Evolutionary conservation across 2,329 filamentous ascomycete genomes (phyloP).

Genomic region (Elsinoe necatrix): DNA sequence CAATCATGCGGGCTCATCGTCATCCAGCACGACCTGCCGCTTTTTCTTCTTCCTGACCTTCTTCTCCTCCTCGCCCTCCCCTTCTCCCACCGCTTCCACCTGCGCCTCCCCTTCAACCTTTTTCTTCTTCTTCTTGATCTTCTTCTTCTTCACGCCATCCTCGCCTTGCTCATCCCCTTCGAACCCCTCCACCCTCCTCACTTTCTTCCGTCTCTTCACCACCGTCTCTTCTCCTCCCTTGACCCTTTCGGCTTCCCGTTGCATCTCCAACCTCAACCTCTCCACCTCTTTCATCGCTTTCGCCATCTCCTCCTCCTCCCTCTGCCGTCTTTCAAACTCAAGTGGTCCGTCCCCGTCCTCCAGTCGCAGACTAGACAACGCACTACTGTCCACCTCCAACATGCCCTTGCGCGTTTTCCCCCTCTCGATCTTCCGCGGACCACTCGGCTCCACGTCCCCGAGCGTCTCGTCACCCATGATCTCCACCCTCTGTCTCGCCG

Average conservation of each 20-base stretch:
- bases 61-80: conserved; percentile 86
- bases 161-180: conserved; percentile 5
- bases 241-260: conserved; percentile 66
- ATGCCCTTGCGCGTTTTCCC: conserved; percentile 52
- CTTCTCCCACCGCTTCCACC: conserved; percentile 80
- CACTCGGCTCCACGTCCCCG: conserved; percentile 26
- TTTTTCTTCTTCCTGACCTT: conserved; percentile 83
- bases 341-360: conserved; percentile 42
- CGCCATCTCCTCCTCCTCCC: conserved; percentile 81
- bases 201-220: conserved; percentile 19
- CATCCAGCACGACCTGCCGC: conserved; percentile 65
- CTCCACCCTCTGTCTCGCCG: conserved; percentile 33
- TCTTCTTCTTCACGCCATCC: conserved; percentile 59
- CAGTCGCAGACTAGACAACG: conserved; percentile 64
- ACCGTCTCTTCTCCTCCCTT: conserved; percentile 52
- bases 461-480: conserved; percentile 43
- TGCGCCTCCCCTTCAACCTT: conserved; percentile 57
- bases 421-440: conserved; percentile 9
- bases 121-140: conserved; percentile 53
- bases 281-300: conserved; percentile 85
- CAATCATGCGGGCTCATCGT: neutral
- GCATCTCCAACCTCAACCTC: conserved; percentile 78
- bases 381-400: conserved; percentile 80
- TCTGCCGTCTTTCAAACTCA: conserved; percentile 58
- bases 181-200: conserved; percentile 13